Evolutionary conservation across 441 rosid species (phyloP).

Genomic region (Syzygium syzygioides): DNA sequence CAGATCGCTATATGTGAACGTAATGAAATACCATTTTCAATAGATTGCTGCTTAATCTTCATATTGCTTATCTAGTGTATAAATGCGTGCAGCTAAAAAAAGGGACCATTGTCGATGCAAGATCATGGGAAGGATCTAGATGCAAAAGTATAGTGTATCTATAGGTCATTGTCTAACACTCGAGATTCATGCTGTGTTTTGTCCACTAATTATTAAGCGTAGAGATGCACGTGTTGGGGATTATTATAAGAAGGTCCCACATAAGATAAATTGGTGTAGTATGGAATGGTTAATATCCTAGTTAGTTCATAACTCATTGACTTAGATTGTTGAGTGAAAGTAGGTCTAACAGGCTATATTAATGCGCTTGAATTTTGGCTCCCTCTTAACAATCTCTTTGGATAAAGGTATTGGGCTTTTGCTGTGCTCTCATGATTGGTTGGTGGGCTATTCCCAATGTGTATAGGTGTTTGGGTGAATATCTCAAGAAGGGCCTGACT

Average conservation of each 20-base stretch:
- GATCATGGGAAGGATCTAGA: neutral
- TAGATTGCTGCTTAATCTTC: neutral
- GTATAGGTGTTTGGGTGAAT: neutral
- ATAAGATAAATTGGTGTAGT: rapidly evolving
- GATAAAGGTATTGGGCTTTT: rapidly evolving
- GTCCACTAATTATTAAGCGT: neutral
- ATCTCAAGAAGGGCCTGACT: neutral
- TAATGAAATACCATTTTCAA: neutral
- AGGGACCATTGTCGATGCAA: neutral
- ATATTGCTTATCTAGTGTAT: neutral
- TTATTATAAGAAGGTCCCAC: neutral
- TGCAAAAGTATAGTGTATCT: neutral
- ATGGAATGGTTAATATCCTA: neutral
- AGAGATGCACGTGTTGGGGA: neutral
- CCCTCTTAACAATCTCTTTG: neutral
- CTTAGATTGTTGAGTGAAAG: neutral
- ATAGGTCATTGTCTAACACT: neutral
- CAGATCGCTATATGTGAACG: neutral
- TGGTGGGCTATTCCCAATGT: neutral
- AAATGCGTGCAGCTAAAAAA: neutral
- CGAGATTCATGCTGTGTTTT: neutral
- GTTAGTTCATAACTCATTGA: neutral
- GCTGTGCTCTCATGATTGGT: neutral
- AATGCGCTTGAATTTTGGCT: neutral
- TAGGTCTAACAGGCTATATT: rapidly evolving